Evolutionary conservation across 116 monocot species (phyloP).

Genomic region (Zostera marina): DNA sequence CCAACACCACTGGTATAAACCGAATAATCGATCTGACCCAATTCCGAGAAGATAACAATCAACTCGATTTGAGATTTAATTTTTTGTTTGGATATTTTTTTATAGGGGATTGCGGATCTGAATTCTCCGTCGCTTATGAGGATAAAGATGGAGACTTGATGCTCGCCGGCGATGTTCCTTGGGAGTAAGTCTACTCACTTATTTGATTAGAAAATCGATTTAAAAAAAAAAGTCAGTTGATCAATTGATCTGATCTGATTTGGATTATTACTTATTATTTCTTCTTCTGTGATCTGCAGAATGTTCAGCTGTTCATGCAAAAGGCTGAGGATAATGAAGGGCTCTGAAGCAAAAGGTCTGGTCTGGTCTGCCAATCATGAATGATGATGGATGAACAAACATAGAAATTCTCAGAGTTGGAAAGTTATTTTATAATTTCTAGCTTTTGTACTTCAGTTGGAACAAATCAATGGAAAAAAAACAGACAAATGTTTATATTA

Average conservation of each 20-base stretch:
- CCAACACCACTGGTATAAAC: slow-evolving; percentile 3
- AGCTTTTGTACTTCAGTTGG: too few species aligned
- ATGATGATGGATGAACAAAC: too few species aligned
- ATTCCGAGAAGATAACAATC: background rate
- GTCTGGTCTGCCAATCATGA: too few species aligned
- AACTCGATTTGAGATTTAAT: background rate
- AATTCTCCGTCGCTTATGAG: slow-evolving; percentile 28
- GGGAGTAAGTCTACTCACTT: slow-evolving; percentile 31
- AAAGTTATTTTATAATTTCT: too few species aligned
- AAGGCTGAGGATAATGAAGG: slow-evolving; percentile 33
- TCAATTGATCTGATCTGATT: too few species aligned
- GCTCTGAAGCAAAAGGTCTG: slow-evolving; percentile 18
- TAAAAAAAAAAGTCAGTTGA: too few species aligned
- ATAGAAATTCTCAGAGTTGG: too few species aligned
- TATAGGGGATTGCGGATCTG: slow-evolving; percentile 4
- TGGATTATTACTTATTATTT: too few species aligned
- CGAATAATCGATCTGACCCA: background rate
- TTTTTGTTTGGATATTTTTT: background rate
- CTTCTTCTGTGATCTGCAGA: slow-evolving; percentile 8
- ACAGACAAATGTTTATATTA: too few species aligned
- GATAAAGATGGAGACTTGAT: slow-evolving; percentile 49
- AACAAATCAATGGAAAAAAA: too few species aligned
- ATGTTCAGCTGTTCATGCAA: slow-evolving; percentile 35
- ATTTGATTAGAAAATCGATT: too few species aligned
- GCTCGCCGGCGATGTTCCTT: slow-evolving; percentile 49